These are phyloP conservation scores for Hansenula sp. DNA, from an alignment of 1,139 yeast genomes.

Conservation along the genomic window DNA sequence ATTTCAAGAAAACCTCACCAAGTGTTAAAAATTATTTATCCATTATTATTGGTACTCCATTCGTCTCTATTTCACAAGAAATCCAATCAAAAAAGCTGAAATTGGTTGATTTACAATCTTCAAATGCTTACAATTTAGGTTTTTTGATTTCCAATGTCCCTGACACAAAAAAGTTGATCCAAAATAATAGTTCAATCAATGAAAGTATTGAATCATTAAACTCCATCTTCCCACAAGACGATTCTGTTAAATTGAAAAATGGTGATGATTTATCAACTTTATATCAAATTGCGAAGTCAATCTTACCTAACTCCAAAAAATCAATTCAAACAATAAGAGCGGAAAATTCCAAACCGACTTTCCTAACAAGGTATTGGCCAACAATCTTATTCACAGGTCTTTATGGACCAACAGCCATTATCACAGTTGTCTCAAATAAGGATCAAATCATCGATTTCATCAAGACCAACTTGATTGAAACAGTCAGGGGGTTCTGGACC, in stretches of 20 bases:
- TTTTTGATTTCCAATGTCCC: constrained; percentile 30
- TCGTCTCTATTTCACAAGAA: constrained; percentile 27
- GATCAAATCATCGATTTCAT: constrained; percentile 53
- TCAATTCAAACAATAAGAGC: constrained; percentile 9
- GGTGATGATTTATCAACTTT: not conserved
- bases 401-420: constrained; percentile 50
- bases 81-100: constrained; percentile 23
- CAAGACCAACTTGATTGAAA: constrained; percentile 54
- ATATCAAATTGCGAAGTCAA: constrained; percentile 10
- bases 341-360: constrained; percentile 41
- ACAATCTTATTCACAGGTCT: constrained; percentile 32
- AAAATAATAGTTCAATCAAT: constrained; percentile 3
- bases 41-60: constrained; percentile 32
- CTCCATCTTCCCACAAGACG: constrained; percentile 1
- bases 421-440: constrained; percentile 45
- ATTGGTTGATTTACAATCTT: constrained; percentile 21
- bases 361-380: constrained; percentile 68
- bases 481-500: constrained; percentile 59
- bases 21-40: constrained; percentile 16
- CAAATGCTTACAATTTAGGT: constrained; percentile 33
- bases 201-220: not conserved
- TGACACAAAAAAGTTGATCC: constrained; percentile 4
- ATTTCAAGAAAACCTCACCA: constrained; percentile 1
- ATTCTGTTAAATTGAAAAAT: not conserved
- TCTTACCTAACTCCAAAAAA: constrained; percentile 1